Conservation (phyloP, 768 basidiomycete species). For the Russula griseocarnosa region DNA sequence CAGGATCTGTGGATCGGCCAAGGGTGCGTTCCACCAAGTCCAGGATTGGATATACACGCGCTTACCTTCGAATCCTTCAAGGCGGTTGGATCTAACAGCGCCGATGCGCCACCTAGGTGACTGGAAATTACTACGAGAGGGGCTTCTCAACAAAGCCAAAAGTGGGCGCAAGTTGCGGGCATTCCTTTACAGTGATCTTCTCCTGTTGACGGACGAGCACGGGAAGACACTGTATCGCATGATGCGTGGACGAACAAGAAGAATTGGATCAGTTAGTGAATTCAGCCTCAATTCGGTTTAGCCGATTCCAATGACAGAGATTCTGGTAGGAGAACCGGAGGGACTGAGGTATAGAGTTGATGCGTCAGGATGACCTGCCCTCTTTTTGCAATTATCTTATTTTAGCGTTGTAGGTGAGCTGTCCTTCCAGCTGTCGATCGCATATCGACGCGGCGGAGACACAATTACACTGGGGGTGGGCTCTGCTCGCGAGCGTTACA, state of each 20-base stretch:
- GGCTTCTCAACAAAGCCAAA: slow-evolving; percentile 72
- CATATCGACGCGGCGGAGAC: slow-evolving; percentile 74
- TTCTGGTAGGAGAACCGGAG: slow-evolving; percentile 48
- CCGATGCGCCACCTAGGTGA: slow-evolving; percentile 81
- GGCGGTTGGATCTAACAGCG: slow-evolving; percentile 81
- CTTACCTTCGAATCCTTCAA: slow-evolving; percentile 34
- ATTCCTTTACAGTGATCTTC: slow-evolving; percentile 85
- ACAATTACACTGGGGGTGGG: slow-evolving; percentile 55
- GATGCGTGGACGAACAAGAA: slow-evolving; percentile 44
- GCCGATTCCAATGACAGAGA: slow-evolving; percentile 74
- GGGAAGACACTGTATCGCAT: slow-evolving; percentile 74
- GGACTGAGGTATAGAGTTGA: slow-evolving; percentile 49
- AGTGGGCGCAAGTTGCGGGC: slow-evolving; percentile 73
- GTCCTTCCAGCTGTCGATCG: slow-evolving; percentile 60
- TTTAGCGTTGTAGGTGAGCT: slow-evolving; percentile 49
- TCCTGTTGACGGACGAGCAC: slow-evolving; percentile 75
- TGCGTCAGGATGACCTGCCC: slow-evolving; percentile 21
- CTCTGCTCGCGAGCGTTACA: slow-evolving; percentile 56
- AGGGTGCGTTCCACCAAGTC: slow-evolving; percentile 46
- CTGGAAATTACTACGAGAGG: slow-evolving; percentile 78
- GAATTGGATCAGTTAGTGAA: neutral
- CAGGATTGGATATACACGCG: neutral
- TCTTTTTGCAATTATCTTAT: neutral
- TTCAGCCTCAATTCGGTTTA: slow-evolving; percentile 31
- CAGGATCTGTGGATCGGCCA: slow-evolving; percentile 84